These are phyloP conservation scores for Bryopsis sp. DNA, from an alignment of 139 green algal genomes.

Conservation along the genomic window DNA sequence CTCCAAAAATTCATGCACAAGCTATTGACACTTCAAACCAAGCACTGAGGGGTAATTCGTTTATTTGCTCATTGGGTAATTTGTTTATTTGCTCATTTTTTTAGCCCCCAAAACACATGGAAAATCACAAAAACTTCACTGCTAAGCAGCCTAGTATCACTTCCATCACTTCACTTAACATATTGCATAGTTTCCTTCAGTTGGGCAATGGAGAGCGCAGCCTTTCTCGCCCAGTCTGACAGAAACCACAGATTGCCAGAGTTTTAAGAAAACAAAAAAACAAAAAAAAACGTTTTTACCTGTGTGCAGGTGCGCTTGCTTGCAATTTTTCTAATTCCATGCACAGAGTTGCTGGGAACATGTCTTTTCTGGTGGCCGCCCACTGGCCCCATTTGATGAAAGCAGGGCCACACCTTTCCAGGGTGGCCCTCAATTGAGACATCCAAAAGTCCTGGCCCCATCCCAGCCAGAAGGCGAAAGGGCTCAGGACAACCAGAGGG, in stretches of 20 bases:
- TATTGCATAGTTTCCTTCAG: too few relatives aligned
- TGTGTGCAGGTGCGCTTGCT: constrained; percentile 24
- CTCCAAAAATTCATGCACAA: too few relatives aligned
- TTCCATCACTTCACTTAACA: too few relatives aligned
- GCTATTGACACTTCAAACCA: too few relatives aligned
- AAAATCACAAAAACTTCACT: too few relatives aligned
- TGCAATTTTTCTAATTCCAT: constrained; percentile 75
- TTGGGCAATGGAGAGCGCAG: too few relatives aligned
- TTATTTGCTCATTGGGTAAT: too few relatives aligned
- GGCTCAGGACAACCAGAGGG: neutral
- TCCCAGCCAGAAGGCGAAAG: neutral
- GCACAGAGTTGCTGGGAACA: constrained; percentile 86
- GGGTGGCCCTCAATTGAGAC: neutral
- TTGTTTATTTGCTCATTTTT: too few relatives aligned
- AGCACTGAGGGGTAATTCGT: too few relatives aligned
- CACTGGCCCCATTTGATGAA: constrained; percentile 99
- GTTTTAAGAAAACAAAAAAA: constrained; percentile 25
- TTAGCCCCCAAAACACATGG: too few relatives aligned
- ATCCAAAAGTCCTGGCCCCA: neutral
- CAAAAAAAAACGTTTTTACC: constrained; percentile 21
- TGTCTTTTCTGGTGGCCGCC: constrained; percentile 86
- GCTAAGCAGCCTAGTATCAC: too few relatives aligned
- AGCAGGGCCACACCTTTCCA: constrained; percentile 36
- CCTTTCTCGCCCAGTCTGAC: too few relatives aligned
- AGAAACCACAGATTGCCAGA: neutral